These are phyloP conservation scores for Sugiyamaella pinicola DNA, from an alignment of 1,139 yeast genomes.

Conservation along the genomic window DNA sequence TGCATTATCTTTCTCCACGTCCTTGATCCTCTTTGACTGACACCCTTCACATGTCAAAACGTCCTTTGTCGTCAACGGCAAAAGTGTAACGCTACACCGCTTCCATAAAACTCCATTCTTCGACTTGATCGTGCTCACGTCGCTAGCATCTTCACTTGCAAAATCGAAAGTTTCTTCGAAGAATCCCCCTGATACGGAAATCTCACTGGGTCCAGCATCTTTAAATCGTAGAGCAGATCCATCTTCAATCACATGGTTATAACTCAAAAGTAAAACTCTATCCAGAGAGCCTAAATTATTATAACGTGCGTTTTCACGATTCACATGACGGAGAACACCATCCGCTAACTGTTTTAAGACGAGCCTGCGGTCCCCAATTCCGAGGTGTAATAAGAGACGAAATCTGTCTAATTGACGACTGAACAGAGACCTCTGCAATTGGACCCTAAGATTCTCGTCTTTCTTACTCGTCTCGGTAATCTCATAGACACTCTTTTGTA, in stretches of 20 bases:
- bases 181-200: slow-evolving; percentile 27
- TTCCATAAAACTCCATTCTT: slow-evolving; percentile 28
- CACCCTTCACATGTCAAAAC: slow-evolving; percentile 33
- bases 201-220: slow-evolving; percentile 11
- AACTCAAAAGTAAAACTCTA: slow-evolving; percentile 12
- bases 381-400: slow-evolving; percentile 27
- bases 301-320: not conserved
- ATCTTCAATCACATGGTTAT: slow-evolving; percentile 27
- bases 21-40: slow-evolving; percentile 26
- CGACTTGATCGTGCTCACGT: slow-evolving; percentile 20
- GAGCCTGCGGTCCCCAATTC: slow-evolving; percentile 15
- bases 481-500: slow-evolving; percentile 1
- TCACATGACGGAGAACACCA: slow-evolving; percentile 7
- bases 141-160: not conserved
- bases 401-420: slow-evolving; percentile 20
- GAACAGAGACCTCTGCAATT: slow-evolving; percentile 11
- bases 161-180: slow-evolving; percentile 32
- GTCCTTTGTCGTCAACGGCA: slow-evolving; percentile 30
- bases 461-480: not conserved
- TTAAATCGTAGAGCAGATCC: slow-evolving; percentile 16
- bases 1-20: slow-evolving; percentile 15
- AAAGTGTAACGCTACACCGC: slow-evolving; percentile 32
- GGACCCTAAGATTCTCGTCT: not conserved
- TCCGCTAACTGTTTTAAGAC: slow-evolving; percentile 24
- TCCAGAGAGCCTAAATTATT: slow-evolving; percentile 17